Evolutionary conservation across 768 basidiomycete species (phyloP), one percentile per base, ranked within the genome.

Genomic region (Glaciozyma antarctica): DNA sequence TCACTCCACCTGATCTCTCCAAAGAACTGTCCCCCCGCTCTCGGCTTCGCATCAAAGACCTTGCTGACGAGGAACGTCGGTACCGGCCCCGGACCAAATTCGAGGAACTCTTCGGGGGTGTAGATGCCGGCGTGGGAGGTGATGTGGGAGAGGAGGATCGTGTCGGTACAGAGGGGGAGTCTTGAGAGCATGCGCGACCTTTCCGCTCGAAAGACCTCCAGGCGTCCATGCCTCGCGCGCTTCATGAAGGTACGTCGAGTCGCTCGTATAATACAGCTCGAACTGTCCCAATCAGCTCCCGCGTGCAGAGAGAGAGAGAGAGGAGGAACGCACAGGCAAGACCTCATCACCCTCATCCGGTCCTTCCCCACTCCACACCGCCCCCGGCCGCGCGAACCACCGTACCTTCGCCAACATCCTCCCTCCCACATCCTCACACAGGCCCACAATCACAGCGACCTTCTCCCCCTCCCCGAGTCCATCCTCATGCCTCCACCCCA

Each of bases 221-320:
- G 47, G 61, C 21, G 38, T 60, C 22, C 26, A 45, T 5, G 47
- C 32, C 7, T 51, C 30, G 34, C 65, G 64, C 3, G 53, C 45
- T 52, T 71, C 70, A 6, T 47, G 17, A 7, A 68, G 55, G 34
- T 63, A 54, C 0, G 62, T 63, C 60, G 70, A 71, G 51, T 71
- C 70, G 52, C 58, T 28, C 4, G 70, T 64, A 58, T 69, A 71
- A 44, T 71, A 71, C 12, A 71, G 53, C 38, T 71, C 70, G 57
- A 64, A 65, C 70, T 71, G 64, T 12, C 60, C 22, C 1, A 17
- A 30, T 51, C 26, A 61, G n/a, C n/a, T 19, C n/a, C 19, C 26
- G 17, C 41, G 8, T 6, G 2, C 19, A 19, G n/a, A 45, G 3
- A 15, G 17, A 34, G n/a, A 56, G 51, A 22, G 62, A 63, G 61